Conservation (phyloP, 2,329 filamentous ascomycete species). For the Fusarium tupiense region DNA sequence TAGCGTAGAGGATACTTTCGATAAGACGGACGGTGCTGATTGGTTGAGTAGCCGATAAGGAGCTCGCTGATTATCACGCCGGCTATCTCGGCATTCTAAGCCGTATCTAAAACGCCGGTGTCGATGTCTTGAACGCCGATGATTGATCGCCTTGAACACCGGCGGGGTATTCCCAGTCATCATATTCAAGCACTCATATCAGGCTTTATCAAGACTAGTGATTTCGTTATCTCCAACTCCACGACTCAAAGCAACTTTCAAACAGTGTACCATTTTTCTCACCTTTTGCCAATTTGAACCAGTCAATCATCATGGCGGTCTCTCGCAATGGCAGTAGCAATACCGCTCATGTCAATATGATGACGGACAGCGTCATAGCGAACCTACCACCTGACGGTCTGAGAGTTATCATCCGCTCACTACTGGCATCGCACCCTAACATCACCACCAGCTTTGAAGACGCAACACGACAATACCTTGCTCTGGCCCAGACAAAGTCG, state of each 20-base stretch:
- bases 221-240: not conserved
- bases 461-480: not conserved
- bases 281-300: accelerated
- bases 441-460: not conserved
- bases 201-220: not conserved
- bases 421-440: not conserved
- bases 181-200: not conserved
- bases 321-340: not conserved
- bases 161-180: not conserved
- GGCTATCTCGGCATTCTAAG: not conserved
- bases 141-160: not conserved
- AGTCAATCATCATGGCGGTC: not conserved
- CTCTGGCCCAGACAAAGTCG: not conserved
- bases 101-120: not conserved
- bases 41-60: not conserved
- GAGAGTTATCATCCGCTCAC: not conserved
- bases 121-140: not conserved
- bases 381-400: not conserved
- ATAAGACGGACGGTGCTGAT: accelerated
- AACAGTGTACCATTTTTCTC: accelerated
- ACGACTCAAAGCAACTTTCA: accelerated
- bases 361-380: not conserved
- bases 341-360: conserved; percentile 1
- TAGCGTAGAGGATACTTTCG: not conserved
- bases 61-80: accelerated